Evolutionary conservation across 768 basidiomycete genomes (phyloP).

Genomic region (Kockovaella imperatae): DNA sequence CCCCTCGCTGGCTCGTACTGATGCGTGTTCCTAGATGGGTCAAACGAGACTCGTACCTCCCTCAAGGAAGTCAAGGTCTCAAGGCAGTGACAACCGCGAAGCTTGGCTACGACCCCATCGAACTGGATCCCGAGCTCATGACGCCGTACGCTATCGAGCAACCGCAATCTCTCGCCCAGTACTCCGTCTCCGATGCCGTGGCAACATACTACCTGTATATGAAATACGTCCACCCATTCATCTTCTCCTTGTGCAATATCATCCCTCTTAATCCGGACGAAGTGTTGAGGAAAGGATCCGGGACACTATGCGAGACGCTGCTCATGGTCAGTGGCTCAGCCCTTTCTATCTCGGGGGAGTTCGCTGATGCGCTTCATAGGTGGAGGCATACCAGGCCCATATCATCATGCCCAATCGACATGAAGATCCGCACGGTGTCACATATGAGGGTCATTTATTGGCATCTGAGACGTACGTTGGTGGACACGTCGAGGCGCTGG

Average conservation of each 20-base stretch:
- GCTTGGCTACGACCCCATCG: slow-evolving; percentile 91
- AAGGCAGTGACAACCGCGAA: slow-evolving; percentile 97
- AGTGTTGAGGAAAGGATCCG: slow-evolving; percentile 88
- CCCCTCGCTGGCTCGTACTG: background rate
- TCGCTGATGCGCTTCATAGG: slow-evolving; percentile 50
- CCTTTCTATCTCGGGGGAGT: background rate
- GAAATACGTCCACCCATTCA: slow-evolving; percentile 99
- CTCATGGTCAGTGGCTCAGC: slow-evolving; percentile 87
- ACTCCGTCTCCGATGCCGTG: slow-evolving; percentile 98
- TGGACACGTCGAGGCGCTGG: slow-evolving; percentile 95
- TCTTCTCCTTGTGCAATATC: slow-evolving; percentile 98
- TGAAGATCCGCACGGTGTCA: slow-evolving; percentile 81
- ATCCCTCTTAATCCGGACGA: slow-evolving; percentile 96
- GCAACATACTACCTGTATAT: slow-evolving; percentile 99
- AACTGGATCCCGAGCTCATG: slow-evolving; percentile 97
- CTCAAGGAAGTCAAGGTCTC: slow-evolving; percentile 95
- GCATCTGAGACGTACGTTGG: slow-evolving; percentile 98
- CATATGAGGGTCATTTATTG: slow-evolving; percentile 93
- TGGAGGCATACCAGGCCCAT: slow-evolving; percentile 81
- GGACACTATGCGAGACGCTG: slow-evolving; percentile 93
- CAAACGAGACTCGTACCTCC: slow-evolving; percentile 95
- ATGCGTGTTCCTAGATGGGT: slow-evolving; percentile 61
- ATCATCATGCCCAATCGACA: slow-evolving; percentile 99
- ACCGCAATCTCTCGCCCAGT: slow-evolving; percentile 87
- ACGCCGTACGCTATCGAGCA: slow-evolving; percentile 98